Evolutionary conservation across 2,329 filamentous ascomycete species (phyloP).

Genomic region (Cladosporium austrohemisphaericum): DNA sequence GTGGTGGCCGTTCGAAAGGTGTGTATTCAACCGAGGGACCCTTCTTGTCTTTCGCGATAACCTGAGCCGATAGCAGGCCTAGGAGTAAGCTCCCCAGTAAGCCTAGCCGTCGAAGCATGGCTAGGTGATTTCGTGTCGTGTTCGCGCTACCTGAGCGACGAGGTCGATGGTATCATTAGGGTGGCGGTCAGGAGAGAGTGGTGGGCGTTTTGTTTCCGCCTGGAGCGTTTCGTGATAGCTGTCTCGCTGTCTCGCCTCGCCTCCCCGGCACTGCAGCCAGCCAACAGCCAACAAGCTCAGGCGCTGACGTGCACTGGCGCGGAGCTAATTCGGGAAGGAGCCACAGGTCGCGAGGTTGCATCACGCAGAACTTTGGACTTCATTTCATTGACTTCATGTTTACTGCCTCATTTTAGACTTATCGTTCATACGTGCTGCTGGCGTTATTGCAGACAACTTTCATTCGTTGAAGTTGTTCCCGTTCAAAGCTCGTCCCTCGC

Average conservation of each 20-base stretch:
- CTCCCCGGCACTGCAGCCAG: slow-evolving; percentile 5
- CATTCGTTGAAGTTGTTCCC: no score
- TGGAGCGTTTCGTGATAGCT: slow-evolving; percentile 8
- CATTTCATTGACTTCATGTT: no score
- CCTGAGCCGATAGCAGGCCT: slow-evolving; percentile 23
- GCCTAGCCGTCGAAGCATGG: slow-evolving; percentile 14
- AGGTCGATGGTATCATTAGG: slow-evolving; percentile 5
- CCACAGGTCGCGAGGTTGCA: no score
- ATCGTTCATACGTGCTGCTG: no score
- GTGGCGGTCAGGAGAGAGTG: neutral
- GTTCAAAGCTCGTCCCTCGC: no score
- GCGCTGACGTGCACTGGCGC: slow-evolving; percentile 4
- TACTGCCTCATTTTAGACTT: no score
- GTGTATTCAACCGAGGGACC: slow-evolving; percentile 61
- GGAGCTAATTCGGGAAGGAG: neutral
- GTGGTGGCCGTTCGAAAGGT: slow-evolving; percentile 63
- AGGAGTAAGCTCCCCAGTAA: slow-evolving; percentile 18
- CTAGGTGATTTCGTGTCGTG: slow-evolving; percentile 1
- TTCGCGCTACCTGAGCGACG: slow-evolving; percentile 14
- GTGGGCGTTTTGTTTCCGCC: slow-evolving; percentile 1
- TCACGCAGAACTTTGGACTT: no score
- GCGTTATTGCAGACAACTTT: no score
- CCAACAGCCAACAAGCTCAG: slow-evolving; percentile 1
- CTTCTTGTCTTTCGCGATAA: slow-evolving; percentile 26
- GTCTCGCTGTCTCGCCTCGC: no score